Evolutionary conservation across 1,284 basidiomycete genomes (phyloP).

Genomic region (Sutorius eximius): DNA sequence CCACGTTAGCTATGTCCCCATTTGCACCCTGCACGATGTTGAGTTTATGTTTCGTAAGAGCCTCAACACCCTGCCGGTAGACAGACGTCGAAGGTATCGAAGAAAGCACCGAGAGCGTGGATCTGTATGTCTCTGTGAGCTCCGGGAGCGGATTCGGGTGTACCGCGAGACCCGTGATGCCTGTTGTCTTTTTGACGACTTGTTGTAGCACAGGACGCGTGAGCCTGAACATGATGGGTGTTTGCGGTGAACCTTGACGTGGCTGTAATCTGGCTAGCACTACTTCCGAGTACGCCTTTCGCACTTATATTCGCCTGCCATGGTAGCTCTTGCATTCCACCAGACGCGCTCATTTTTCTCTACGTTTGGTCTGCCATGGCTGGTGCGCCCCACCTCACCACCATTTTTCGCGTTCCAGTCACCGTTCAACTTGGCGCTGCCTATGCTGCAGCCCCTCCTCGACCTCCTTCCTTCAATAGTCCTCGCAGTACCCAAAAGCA

Average conservation of each 20-base stretch:
- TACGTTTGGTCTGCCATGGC: slow-evolving; percentile 42
- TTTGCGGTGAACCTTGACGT: slow-evolving; percentile 14
- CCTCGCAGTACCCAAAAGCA: slow-evolving; percentile 93
- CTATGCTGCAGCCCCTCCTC: slow-evolving; percentile 60
- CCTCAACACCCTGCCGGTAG: slow-evolving; percentile 89
- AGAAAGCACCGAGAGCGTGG: slow-evolving; percentile 73
- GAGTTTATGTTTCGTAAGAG: slow-evolving; percentile 83
- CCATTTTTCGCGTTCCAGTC: slow-evolving; percentile 34
- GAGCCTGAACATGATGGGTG: slow-evolving; percentile 69
- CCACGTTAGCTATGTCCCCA: slow-evolving; percentile 64
- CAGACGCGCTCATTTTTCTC: slow-evolving; percentile 37
- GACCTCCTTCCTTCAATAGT: slow-evolving; percentile 88
- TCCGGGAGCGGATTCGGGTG: slow-evolving; percentile 81
- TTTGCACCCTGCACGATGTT: slow-evolving; percentile 69
- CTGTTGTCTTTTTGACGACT: slow-evolving; percentile 72
- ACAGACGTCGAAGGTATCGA: slow-evolving; percentile 79
- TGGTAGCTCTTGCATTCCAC: slow-evolving; percentile 44
- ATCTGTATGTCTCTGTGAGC: slow-evolving; percentile 74
- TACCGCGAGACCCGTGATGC: slow-evolving; percentile 72
- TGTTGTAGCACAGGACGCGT: slow-evolving; percentile 71
- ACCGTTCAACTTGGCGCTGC: slow-evolving; percentile 47
- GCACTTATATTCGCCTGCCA: slow-evolving; percentile 20
- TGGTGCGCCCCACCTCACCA: slow-evolving; percentile 26
- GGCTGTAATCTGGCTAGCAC: slow-evolving; percentile 1
- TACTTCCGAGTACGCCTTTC: neutral